Evolutionary conservation across 306 rosid species (phyloP).

Genomic region (Cucumis hystrix): DNA sequence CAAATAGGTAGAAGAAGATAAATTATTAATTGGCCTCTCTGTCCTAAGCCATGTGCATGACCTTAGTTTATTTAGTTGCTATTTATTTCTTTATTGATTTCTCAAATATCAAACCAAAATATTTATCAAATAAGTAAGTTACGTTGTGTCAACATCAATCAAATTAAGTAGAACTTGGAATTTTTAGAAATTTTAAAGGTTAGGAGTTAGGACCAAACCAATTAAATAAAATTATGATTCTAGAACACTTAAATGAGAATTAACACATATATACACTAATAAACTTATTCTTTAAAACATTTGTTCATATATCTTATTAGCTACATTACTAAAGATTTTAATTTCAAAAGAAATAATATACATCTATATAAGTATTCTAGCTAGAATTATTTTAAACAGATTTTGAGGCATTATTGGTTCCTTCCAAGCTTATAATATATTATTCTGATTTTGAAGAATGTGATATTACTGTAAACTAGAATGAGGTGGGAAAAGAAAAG

Average conservation of each 20-base stretch:
- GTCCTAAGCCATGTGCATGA: not conserved
- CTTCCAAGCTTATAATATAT: not conserved
- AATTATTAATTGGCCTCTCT: not conserved
- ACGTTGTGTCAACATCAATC: not conserved
- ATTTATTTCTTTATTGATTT: not conserved
- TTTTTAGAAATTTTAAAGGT: no score
- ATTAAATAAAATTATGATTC: not conserved
- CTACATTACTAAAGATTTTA: no score
- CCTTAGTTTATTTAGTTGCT: not conserved
- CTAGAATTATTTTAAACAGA: not conserved
- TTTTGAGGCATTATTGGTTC: not conserved
- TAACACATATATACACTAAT: not conserved
- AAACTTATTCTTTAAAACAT: no score
- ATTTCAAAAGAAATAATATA: no score
- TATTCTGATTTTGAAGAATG: not conserved
- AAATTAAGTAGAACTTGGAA: no score
- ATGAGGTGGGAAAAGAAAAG: not conserved
- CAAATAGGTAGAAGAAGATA: not conserved
- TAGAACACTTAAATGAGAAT: no score
- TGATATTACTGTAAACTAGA: not conserved
- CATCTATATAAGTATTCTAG: no score
- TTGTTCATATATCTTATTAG: no score
- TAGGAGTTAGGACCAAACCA: no score
- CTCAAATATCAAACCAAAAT: not conserved
- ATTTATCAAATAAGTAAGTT: not conserved